Evolutionary conservation across 2,329 filamentous ascomycete genomes (phyloP).

Genomic region (Diaporthe ilicicola): DNA sequence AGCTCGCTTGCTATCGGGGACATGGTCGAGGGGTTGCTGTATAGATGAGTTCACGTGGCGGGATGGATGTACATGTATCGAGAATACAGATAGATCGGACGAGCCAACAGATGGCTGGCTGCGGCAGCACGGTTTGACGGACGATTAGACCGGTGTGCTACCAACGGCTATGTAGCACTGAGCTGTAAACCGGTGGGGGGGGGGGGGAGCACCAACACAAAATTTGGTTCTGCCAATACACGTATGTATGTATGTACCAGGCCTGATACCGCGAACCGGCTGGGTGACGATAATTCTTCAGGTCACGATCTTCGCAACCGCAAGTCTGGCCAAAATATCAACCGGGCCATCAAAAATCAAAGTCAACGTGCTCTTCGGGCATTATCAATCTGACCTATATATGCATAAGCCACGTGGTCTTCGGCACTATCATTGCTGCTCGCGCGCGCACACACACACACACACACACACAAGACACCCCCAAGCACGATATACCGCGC

Average conservation of each 20-base stretch:
- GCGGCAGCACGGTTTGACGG: not conserved
- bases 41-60: conserved; percentile 45
- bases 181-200: too few relatives aligned
- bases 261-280: not conserved
- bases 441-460: not conserved
- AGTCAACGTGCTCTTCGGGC: not conserved
- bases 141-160: not conserved
- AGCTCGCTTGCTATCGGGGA: conserved; percentile 87
- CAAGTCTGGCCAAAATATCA: not conserved
- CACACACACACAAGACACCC: too few relatives aligned
- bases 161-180: not conserved
- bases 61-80: not conserved
- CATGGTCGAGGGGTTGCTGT: conserved; percentile 67
- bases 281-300: not conserved
- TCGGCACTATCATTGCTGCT: not conserved
- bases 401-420: not conserved
- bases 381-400: conserved; percentile 14
- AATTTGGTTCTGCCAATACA: too few relatives aligned
- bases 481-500: too few relatives aligned
- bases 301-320: not conserved
- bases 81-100: too few relatives aligned
- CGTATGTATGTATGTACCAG: too few relatives aligned
- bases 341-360: not conserved
- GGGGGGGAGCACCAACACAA: too few relatives aligned
- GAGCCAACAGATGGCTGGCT: too few relatives aligned